Conservation (phyloP, 106 monocot species). For the Cymbidium sinense region DNA sequence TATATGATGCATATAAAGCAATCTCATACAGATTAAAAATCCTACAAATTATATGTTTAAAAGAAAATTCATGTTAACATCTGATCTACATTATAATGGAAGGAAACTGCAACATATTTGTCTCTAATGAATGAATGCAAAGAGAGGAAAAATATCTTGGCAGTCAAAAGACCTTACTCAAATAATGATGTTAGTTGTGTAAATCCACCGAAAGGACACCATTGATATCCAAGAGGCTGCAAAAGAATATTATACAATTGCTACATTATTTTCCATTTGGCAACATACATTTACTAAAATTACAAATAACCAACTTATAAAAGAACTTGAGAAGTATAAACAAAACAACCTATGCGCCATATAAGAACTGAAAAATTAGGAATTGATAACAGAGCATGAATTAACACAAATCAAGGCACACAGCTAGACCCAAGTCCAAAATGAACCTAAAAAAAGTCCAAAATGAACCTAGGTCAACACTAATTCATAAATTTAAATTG, state of each 20-base stretch:
- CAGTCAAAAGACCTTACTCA: constrained; percentile 12
- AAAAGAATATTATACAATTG: constrained; percentile 8
- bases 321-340: background rate
- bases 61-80: background rate
- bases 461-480: background rate
- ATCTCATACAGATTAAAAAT: background rate
- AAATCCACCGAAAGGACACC: constrained; percentile 26
- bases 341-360: background rate
- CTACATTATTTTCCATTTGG: background rate
- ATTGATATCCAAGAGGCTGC: constrained; percentile 26
- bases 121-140: background rate
- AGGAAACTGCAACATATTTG: background rate
- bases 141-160: background rate
- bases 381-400: too few relatives aligned
- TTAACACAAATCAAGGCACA: background rate
- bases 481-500: background rate
- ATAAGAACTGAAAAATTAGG: background rate
- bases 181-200: constrained; percentile 22
- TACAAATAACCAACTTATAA: background rate
- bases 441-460: too few relatives aligned
- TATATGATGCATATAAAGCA: background rate
- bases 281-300: background rate
- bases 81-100: background rate
- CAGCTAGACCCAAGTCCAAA: background rate
- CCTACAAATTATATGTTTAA: background rate